Base-by-base conservation (phyloP, 495 filamentous ascomycete species). In the Annulohypoxylon nitens region DNA sequence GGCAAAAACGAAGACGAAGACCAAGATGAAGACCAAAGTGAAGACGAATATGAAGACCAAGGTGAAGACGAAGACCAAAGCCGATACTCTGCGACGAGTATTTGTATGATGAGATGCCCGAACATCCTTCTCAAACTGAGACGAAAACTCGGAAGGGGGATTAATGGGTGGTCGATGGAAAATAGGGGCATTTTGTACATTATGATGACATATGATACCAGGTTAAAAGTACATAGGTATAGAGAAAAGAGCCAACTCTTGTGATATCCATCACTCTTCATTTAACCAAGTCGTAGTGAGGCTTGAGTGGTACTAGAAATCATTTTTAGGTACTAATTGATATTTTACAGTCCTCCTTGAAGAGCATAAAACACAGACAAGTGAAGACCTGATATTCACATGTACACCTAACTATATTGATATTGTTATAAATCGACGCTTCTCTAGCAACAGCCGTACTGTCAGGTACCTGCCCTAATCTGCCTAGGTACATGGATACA, bases 381-480 rank as follows among this genome's bases (percentile, higher is more conserved):
- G 12, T 12, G 12, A 47, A 20, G 16, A 0, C 4, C 7, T 45
- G 43, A 47, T 47, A 47, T 47, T 47, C 37, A 12, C 30, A 30
- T 30, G 30, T 30, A 6, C 30, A 30, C 30, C 30, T 6, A 6
- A 6, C 30, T 30, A 30, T 10, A 50, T 50, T 50, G 18, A 9
- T 50, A 25, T 26, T 26, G 20, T 18, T 9, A 23, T 26, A 51
- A 51, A 9, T 51, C 48, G 18, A 1, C 18, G 48, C 48, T 51
- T 51, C 48, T 7, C 23, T 51, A 14, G 20, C 11, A 51, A 20
- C 9, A 57, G 2, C 2, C 25, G 14, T 11, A n/a, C 4, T 12
- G 36, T 57, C 6, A 58, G 34, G 50, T 55, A 65, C 36, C 50
- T 65, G 26, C 62, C 51, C 33, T 34, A 57, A 65, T 54, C 50